These are phyloP conservation scores for Monilinia vaccinii-corymbosi DNA, from an alignment of 2,329 filamentous ascomycete species.

Conservation along the genomic window DNA sequence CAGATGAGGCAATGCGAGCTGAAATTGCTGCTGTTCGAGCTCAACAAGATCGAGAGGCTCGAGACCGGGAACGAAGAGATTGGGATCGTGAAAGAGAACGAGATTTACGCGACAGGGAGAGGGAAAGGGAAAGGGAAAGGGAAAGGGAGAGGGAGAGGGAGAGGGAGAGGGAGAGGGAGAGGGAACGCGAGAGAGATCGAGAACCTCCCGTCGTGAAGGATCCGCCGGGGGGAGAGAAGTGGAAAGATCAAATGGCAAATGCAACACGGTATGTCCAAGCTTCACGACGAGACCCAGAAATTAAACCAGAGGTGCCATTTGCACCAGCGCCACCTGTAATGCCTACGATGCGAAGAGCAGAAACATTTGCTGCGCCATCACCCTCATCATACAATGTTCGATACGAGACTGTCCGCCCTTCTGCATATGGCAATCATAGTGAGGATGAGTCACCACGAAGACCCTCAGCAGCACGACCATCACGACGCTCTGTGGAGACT, in stretches of 20 bases:
- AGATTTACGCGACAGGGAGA: not conserved
- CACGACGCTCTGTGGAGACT: conserved; percentile 22
- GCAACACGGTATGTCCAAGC: conserved; percentile 28
- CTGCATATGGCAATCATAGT: conserved; percentile 10
- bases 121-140: not conserved
- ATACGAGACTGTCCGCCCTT: conserved; percentile 17
- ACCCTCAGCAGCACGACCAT: conserved; percentile 24
- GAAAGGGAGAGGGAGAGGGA: not conserved
- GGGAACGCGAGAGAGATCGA: conserved; percentile 1
- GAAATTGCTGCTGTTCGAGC: not conserved
- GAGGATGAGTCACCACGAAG: conserved; percentile 27
- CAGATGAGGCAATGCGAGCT: conserved; percentile 20
- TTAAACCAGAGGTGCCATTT: conserved; percentile 7
- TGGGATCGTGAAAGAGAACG: conserved; percentile 1
- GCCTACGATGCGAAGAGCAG: conserved; percentile 23
- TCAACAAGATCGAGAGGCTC: conserved; percentile 9
- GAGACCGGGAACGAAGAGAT: not conserved
- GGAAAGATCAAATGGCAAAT: conserved; percentile 21
- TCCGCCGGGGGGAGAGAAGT: conserved; percentile 20
- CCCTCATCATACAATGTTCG: conserved; percentile 18
- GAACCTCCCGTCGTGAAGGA: conserved; percentile 6
- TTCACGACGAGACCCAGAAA: conserved; percentile 17
- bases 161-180: not conserved
- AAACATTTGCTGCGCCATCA: conserved; percentile 23
- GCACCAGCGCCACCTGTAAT: conserved; percentile 10